Conservation (phyloP, 2,329 filamentous ascomycete genomes). For the Falciphora oryzae region DNA sequence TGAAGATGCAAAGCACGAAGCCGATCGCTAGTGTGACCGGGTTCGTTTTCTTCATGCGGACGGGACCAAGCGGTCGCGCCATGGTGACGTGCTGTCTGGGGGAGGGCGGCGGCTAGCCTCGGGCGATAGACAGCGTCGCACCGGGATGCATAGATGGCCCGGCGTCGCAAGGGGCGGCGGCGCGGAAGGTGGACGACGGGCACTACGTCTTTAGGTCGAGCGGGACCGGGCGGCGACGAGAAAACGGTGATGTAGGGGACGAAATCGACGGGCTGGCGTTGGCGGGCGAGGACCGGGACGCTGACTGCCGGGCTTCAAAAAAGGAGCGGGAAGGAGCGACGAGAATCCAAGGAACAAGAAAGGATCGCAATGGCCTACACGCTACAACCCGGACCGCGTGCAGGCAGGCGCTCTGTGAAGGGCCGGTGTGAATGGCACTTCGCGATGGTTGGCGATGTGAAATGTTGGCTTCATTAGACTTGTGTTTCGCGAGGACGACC, state of each 20-base stretch:
- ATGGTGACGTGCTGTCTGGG: slow-evolving; percentile 27
- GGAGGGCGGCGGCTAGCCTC: background rate
- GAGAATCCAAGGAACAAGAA: background rate
- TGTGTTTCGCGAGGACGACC: background rate
- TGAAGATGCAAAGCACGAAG: slow-evolving; percentile 64
- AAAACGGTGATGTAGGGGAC: background rate
- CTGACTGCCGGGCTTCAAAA: background rate
- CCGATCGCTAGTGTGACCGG: slow-evolving; percentile 71
- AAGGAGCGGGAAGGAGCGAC: background rate
- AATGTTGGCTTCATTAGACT: background rate
- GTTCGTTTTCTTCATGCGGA: slow-evolving; percentile 74
- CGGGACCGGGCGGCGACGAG: background rate
- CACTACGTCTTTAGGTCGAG: background rate
- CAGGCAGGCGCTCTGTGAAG: background rate
- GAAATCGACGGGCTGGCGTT: background rate
- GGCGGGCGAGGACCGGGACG: no score
- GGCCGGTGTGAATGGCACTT: background rate
- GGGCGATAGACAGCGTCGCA: background rate
- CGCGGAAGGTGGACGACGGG: no score
- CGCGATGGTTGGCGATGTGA: background rate
- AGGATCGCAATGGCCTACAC: background rate
- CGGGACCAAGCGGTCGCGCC: slow-evolving; percentile 54
- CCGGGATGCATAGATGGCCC: background rate
- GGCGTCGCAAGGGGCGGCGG: background rate
- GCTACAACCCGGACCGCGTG: background rate